These are phyloP conservation scores for Lizonia empirigonia DNA, from an alignment of 2,329 filamentous ascomycete genomes.

Conservation along the genomic window DNA sequence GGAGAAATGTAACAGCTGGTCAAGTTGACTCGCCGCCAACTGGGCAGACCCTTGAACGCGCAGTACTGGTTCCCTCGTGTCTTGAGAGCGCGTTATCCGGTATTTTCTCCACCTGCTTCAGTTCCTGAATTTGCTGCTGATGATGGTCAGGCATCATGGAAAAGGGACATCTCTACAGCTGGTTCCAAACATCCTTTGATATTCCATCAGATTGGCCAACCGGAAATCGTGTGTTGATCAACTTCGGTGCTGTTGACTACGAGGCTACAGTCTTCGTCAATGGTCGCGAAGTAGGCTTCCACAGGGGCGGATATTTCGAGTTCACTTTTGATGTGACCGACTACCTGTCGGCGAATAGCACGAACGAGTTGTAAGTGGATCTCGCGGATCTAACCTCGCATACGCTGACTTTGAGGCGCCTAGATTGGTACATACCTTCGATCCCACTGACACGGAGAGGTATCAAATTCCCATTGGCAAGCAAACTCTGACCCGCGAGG, in stretches of 20 bases:
- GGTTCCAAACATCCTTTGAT: constrained; percentile 59
- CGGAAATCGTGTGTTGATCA: constrained; percentile 55
- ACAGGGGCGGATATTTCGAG: constrained; percentile 66
- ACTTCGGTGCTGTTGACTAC: constrained; percentile 66
- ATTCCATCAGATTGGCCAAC: constrained; percentile 56
- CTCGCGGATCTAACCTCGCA: rapidly evolving
- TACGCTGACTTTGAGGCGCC: neutral
- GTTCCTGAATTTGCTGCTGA: constrained; percentile 34
- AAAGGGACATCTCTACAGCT: constrained; percentile 49
- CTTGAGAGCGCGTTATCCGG: constrained; percentile 61
- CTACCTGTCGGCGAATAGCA: constrained; percentile 47
- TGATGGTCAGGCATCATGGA: constrained; percentile 50
- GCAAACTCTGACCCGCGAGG: constrained; percentile 61
- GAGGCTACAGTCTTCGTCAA: constrained; percentile 65
- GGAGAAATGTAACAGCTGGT: constrained; percentile 50
- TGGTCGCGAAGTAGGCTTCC: constrained; percentile 56
- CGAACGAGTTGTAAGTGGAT: constrained; percentile 60
- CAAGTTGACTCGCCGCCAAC: constrained; percentile 54
- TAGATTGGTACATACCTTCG: constrained; percentile 68
- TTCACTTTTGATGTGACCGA: constrained; percentile 66
- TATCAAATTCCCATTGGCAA: constrained; percentile 70
- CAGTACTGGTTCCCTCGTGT: constrained; percentile 60
- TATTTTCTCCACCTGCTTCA: constrained; percentile 26
- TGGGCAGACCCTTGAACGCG: constrained; percentile 48
- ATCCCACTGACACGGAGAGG: constrained; percentile 65